phyloP scores from a whole-genome alignment of 164 flowering plant species.

The Paratinospora sagittata region DNA sequence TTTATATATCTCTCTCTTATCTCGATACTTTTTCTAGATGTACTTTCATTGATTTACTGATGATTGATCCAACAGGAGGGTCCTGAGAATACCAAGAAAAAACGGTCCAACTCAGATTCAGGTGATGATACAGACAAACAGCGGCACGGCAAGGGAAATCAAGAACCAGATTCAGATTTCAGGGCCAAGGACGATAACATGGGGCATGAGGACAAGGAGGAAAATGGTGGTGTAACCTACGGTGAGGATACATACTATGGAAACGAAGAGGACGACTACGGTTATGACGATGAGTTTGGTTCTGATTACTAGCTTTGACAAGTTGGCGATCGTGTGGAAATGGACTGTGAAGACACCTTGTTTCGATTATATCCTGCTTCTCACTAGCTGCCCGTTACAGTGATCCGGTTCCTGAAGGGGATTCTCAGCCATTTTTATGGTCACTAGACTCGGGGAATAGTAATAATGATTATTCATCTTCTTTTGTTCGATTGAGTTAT shows the following conservation, averaged over 20 bases:
- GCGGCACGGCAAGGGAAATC: slow-evolving; percentile 4
- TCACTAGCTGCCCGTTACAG: background rate
- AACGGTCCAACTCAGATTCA: slow-evolving; percentile 13
- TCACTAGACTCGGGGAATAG: background rate
- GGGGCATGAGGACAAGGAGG: slow-evolving; percentile 11
- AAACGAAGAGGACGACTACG: slow-evolving; percentile 16
- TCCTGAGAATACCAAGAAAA: slow-evolving; percentile 18
- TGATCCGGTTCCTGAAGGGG: background rate
- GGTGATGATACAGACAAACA: slow-evolving; percentile 4
- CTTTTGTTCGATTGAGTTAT: too few species aligned
- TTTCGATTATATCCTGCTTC: background rate
- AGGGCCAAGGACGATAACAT: slow-evolving; percentile 6
- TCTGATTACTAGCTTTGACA: background rate
- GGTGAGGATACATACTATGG: slow-evolving; percentile 16
- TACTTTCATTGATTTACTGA: background rate
- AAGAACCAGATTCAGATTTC: slow-evolving; percentile 9
- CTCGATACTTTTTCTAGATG: background rate
- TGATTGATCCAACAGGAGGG: slow-evolving; percentile 5
- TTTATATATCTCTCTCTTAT: too few species aligned
- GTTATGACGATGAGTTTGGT: slow-evolving; percentile 17
- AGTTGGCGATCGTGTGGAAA: background rate
- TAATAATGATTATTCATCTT: background rate
- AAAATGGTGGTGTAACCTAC: slow-evolving; percentile 7
- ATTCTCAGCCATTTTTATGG: background rate
- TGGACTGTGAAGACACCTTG: background rate